Percentiles rank a stretch among this genome's conserved stretches.
Evolutionary conservation across 2,329 filamentous ascomycete genomes (phyloP).

Genomic region (Hymenoscyphus albidus): DNA sequence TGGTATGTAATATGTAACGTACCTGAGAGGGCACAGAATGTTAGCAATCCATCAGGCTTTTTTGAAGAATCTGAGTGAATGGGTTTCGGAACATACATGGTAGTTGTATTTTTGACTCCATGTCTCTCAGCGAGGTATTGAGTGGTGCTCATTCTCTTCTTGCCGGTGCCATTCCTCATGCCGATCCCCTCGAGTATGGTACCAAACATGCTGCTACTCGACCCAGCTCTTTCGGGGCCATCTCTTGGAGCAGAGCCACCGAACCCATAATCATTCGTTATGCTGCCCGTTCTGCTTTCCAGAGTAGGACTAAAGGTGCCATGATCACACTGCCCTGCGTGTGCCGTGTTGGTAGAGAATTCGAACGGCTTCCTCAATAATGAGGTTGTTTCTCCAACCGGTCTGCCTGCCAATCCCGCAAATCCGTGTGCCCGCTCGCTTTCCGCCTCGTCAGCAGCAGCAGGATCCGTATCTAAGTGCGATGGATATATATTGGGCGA

Average conservation of each 20-base stretch:
- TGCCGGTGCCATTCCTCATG: conserved; percentile 25
- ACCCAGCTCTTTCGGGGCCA: conserved; percentile 13
- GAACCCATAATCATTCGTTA: conserved; percentile 25
- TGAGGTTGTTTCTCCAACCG: conserved; percentile 47
- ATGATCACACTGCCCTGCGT: conserved; percentile 55
- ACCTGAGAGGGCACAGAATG: conserved; percentile 48
- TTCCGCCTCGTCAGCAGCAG: conserved; percentile 16
- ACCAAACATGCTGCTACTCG: conserved; percentile 24
- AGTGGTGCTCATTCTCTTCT: conserved; percentile 68
- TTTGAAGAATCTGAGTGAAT: neutral
- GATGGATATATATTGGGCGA: conserved; percentile 26
- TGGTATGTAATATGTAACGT: conserved; percentile 89
- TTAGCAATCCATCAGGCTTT: conserved; percentile 14
- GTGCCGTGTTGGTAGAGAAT: conserved; percentile 23
- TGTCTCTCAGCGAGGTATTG: conserved; percentile 67
- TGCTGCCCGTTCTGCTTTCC: conserved; percentile 33
- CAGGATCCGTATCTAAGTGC: conserved; percentile 20
- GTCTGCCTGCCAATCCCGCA: conserved; percentile 14
- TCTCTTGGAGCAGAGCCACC: conserved; percentile 22
- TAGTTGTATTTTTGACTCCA: conserved; percentile 66
- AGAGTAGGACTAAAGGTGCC: conserved; percentile 73
- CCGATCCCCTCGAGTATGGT: conserved; percentile 26
- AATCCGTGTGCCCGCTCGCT: conserved; percentile 13
- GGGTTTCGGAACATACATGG: conserved; percentile 56
- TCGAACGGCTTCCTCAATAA: conserved; percentile 43